These are phyloP conservation scores for Sugiyamaella smithiae DNA, from an alignment of 805 yeast species.

Conservation along the genomic window DNA sequence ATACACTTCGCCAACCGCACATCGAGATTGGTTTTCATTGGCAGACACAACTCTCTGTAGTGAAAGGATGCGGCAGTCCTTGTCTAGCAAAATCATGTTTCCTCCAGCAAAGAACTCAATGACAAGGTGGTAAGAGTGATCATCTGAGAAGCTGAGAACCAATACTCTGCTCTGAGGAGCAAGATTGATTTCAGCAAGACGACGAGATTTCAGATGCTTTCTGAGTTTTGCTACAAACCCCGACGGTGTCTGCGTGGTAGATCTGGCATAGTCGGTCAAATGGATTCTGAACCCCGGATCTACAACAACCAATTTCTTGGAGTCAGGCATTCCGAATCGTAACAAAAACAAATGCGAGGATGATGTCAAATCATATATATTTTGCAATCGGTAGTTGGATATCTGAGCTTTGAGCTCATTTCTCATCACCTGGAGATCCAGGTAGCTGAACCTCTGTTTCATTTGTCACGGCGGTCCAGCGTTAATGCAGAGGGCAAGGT, in stretches of 20 bases:
- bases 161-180: constrained; percentile 79
- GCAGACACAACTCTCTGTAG: constrained; percentile 75
- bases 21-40: constrained; percentile 50
- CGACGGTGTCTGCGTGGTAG: constrained; percentile 77
- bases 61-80: constrained; percentile 61
- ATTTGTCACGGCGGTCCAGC: constrained; percentile 12
- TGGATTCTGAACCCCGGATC: constrained; percentile 87
- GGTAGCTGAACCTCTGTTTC: constrained; percentile 81
- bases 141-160: constrained; percentile 82
- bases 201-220: constrained; percentile 77
- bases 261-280: constrained; percentile 74
- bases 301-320: constrained; percentile 68
- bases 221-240: constrained; percentile 82
- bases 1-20: constrained; percentile 75
- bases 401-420: constrained; percentile 60
- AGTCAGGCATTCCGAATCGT: constrained; percentile 80
- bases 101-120: constrained; percentile 96
- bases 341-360: constrained; percentile 70
- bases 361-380: constrained; percentile 75
- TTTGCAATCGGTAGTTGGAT: constrained; percentile 69
- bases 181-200: constrained; percentile 70
- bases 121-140: constrained; percentile 64
- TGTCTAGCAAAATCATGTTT: constrained; percentile 74
- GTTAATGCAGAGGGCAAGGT: neutral
- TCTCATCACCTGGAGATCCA: constrained; percentile 72